Evolutionary conservation across 2,329 filamentous ascomycete species (phyloP), one percentile per base, ranked within the genome.

Genomic region (Mycogone perniciosa): DNA sequence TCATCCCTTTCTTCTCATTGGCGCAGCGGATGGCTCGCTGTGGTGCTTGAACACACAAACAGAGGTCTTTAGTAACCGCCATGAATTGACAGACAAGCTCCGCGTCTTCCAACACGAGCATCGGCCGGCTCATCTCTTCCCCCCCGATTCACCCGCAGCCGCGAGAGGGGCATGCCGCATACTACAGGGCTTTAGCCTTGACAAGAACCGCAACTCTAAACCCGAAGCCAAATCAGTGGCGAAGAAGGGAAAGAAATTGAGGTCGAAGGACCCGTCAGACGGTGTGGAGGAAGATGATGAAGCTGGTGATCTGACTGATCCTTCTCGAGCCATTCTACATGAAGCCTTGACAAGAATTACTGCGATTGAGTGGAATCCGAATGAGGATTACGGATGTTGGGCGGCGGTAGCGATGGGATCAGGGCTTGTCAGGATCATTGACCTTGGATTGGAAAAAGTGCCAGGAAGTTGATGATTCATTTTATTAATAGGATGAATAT

Each of bases 321-420:
- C 72, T 1, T 70, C 69, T 4, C 68, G 75, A 35, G 71, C 72
- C 4, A 68, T 77, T 4, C 72, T 85, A 8, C 77, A 83, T 58
- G 84, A 88, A 50, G 77, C 84, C 44, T 69, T 76, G 55, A 84
- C 81, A 7, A 76, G 83, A 43, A 70, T 88, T 56, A 82, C 82
- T 5, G 71, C 76, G 2, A 69, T 85, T 27, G 75, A 76, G 38
- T 88, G 85, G 85, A 88, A 88, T 60, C 82, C 84, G 2, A 87
- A 88, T 58, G 63, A 73, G 34, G 70, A 74, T n/a, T 84, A 76
- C 58, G 81, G 82, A 9, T 84, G 77, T 57, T 86, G 85, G 84
- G 82, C 81, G 3, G 82, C 82, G 7, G 79, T 77, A 4, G 82
- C 80, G 0, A 76, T 85, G 75, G 85, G 76, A 0, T 86, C 82